Conservation (phyloP, 129 eudicot genomes). For the Lactuca saligna region DNA sequence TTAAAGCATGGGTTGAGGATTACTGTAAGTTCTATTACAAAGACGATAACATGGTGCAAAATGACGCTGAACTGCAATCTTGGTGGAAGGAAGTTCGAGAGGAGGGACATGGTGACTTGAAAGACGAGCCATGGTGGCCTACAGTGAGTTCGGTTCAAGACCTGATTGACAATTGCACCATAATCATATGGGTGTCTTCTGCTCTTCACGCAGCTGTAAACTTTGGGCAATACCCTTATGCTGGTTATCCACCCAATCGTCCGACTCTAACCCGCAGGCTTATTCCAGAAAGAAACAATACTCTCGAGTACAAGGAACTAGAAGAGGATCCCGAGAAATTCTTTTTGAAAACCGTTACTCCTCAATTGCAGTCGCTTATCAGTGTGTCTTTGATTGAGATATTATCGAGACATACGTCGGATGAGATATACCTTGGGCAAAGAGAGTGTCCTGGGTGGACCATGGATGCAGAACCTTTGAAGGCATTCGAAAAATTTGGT, state of each 20-base stretch:
- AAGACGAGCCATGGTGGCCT: conserved; percentile 67
- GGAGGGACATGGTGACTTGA: conserved; percentile 55
- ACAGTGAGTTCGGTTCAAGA: conserved; percentile 32
- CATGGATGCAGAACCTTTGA: conserved; percentile 33
- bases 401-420: conserved; percentile 44
- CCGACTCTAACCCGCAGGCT: conserved; percentile 48
- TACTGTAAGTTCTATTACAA: conserved; percentile 52
- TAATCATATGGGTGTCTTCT: conserved; percentile 55
- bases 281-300: conserved; percentile 40
- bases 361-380: conserved; percentile 36
- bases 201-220: conserved; percentile 70
- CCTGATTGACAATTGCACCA: conserved; percentile 38
- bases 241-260: conserved; percentile 48
- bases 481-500: conserved; percentile 44
- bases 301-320: conserved; percentile 42
- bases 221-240: conserved; percentile 61
- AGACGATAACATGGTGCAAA: conserved; percentile 28
- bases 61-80: conserved; percentile 47
- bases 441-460: conserved; percentile 51
- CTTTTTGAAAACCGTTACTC: conserved; percentile 35
- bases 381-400: conserved; percentile 39
- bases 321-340: conserved; percentile 28
- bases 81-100: conserved; percentile 57
- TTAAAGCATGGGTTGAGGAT: conserved; percentile 43
- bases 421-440: conserved; percentile 52